Percentiles rank a stretch among this genome's conserved stretches.
phyloP scores from a whole-genome alignment of 108 stramenopile species.

The Bacterosira constricta region DNA sequence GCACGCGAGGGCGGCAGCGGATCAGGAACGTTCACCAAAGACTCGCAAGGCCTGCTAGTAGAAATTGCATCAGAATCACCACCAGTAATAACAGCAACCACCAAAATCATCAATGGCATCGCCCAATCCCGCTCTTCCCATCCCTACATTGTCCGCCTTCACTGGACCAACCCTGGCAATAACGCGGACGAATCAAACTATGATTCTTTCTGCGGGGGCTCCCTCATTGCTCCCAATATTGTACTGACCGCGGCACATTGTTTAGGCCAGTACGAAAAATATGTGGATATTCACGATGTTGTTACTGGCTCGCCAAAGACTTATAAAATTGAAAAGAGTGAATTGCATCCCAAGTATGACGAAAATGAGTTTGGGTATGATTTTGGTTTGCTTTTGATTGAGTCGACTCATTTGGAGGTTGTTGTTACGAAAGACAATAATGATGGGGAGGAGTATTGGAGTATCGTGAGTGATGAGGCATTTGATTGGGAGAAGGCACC shows the following conservation, averaged over 20 bases:
- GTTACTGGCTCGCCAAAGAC: background rate
- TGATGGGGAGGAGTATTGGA: conserved; percentile 4
- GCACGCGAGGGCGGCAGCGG: background rate
- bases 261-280: background rate
- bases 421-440: background rate
- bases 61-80: background rate
- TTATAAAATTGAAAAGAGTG: background rate
- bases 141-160: conserved; percentile 23
- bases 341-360: conserved; percentile 41
- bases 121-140: background rate
- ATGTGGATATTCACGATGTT: conserved; percentile 10
- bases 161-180: conserved; percentile 2
- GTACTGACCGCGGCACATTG: conserved; percentile 28
- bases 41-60: conserved; percentile 7
- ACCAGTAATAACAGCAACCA: background rate
- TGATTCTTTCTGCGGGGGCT: conserved; percentile 21
- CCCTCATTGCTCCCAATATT: conserved; percentile 18
- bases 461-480: background rate
- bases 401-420: conserved; percentile 9
- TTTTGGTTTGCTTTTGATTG: conserved; percentile 16
- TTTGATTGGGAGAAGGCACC: conserved; percentile 7
- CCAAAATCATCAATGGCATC: conserved; percentile 31
- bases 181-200: background rate
- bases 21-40: background rate
- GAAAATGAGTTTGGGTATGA: conserved; percentile 4